Conservation (phyloP, 2,329 filamentous ascomycete species). For the Ceratocystis eucalypticola region DNA sequence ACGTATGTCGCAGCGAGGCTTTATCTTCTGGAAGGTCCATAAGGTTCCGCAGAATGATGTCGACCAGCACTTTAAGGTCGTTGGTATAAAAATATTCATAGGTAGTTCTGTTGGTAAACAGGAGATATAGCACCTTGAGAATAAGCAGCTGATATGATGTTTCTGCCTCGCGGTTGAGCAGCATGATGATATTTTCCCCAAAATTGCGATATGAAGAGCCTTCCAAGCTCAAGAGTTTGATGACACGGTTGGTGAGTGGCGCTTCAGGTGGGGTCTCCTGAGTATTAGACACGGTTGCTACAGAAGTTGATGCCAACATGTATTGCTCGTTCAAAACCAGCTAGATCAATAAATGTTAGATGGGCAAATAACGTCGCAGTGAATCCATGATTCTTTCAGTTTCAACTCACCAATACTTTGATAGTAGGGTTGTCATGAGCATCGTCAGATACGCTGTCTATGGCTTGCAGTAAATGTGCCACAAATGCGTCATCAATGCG, state of each 20-base stretch:
- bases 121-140: slow-evolving; percentile 82
- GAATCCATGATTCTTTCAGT: neutral
- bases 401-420: slow-evolving; percentile 59
- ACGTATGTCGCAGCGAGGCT: slow-evolving; percentile 70
- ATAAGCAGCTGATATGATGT: slow-evolving; percentile 93
- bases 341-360: slow-evolving; percentile 32
- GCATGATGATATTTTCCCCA: slow-evolving; percentile 89
- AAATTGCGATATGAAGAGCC: slow-evolving; percentile 81
- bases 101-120: slow-evolving; percentile 83
- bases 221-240: slow-evolving; percentile 75
- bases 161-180: slow-evolving; percentile 89
- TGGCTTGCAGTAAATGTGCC: slow-evolving; percentile 68
- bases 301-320: slow-evolving; percentile 61
- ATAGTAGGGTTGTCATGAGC: slow-evolving; percentile 86
- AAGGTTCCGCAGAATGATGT: slow-evolving; percentile 94
- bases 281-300: slow-evolving; percentile 27
- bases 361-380: neutral
- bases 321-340: slow-evolving; percentile 97
- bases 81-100: slow-evolving; percentile 99
- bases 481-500: slow-evolving; percentile 73
- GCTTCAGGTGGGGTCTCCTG: slow-evolving; percentile 28
- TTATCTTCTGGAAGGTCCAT: slow-evolving; percentile 83
- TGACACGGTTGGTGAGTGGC: slow-evolving; percentile 75
- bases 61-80: slow-evolving; percentile 81
- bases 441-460: slow-evolving; percentile 78